A percentile compares a stretch with the other conserved stretches of the same genome.
Evolutionary conservation across 1,284 basidiomycete species (phyloP).

Genomic region (Trametes sp.): DNA sequence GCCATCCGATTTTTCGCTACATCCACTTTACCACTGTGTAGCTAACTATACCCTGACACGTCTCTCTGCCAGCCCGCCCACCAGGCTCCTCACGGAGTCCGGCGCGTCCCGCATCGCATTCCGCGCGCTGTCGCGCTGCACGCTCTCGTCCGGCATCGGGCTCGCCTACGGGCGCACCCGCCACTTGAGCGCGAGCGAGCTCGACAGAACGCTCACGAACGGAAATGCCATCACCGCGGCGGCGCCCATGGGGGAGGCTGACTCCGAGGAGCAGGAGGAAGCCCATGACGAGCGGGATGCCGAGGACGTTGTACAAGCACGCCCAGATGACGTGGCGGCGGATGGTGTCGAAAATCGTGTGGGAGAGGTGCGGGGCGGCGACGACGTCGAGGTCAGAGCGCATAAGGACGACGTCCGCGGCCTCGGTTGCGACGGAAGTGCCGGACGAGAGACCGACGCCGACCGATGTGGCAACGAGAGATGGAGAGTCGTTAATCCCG

Average conservation of each 20-base stretch:
- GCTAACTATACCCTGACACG: slow-evolving; percentile 65
- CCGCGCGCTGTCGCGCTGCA: slow-evolving; percentile 51
- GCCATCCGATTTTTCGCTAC: too few relatives aligned
- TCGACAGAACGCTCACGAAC: slow-evolving; percentile 94
- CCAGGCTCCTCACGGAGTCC: slow-evolving; percentile 51
- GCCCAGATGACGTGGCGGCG: slow-evolving; percentile 91
- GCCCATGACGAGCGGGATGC: slow-evolving; percentile 99
- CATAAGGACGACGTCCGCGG: slow-evolving; percentile 98
- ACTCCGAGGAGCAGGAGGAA: slow-evolving; percentile 91
- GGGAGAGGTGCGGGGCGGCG: slow-evolving; percentile 91
- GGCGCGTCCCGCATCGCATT: slow-evolving; percentile 48
- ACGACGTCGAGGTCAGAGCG: slow-evolving; percentile 96
- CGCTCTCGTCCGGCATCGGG: slow-evolving; percentile 68
- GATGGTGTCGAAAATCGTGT: slow-evolving; percentile 91
- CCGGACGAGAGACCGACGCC: slow-evolving; percentile 97
- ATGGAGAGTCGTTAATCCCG: slow-evolving; percentile 98
- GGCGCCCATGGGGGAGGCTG: slow-evolving; percentile 98
- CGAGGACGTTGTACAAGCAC: slow-evolving; percentile 91
- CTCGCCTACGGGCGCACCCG: slow-evolving; percentile 80
- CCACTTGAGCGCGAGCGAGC: slow-evolving; percentile 87
- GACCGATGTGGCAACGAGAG: slow-evolving; percentile 92
- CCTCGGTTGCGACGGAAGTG: slow-evolving; percentile 96
- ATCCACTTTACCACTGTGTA: too few relatives aligned
- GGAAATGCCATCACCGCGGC: slow-evolving; percentile 99
- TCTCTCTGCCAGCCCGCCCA: slow-evolving; percentile 51